Conservation (phyloP, 257 asterid species). For the Sherardia arvensis region DNA sequence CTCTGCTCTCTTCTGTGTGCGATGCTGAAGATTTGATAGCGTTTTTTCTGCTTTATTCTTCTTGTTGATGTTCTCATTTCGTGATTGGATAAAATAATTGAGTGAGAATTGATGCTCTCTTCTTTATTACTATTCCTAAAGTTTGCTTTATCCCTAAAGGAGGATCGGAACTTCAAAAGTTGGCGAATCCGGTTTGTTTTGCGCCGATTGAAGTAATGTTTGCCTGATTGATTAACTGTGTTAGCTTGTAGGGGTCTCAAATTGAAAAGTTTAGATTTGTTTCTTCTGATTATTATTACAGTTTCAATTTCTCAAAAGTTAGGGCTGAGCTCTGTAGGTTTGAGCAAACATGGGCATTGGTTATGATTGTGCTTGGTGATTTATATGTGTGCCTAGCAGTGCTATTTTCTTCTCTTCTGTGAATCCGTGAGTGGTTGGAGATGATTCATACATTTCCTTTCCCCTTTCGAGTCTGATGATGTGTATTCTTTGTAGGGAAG, state of each 20-base stretch:
- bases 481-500: conserved; percentile 50
- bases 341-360: neutral
- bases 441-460: neutral
- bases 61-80: neutral
- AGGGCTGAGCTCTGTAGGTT: neutral
- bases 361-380: neutral
- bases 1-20: neutral
- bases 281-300: neutral
- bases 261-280: neutral
- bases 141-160: neutral
- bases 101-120: neutral
- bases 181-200: neutral
- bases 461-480: conserved; percentile 8
- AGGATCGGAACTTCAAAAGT: neutral
- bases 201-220: neutral
- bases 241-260: neutral
- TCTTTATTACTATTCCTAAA: neutral
- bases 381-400: neutral
- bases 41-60: neutral
- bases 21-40: neutral
- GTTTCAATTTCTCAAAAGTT: neutral
- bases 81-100: neutral
- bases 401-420: neutral
- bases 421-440: neutral
- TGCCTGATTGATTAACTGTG: neutral